Percentiles rank a stretch among this genome's conserved stretches.
Evolutionary conservation across 345 rosid genomes (phyloP).

Genomic region (Anacardium occidentale): DNA sequence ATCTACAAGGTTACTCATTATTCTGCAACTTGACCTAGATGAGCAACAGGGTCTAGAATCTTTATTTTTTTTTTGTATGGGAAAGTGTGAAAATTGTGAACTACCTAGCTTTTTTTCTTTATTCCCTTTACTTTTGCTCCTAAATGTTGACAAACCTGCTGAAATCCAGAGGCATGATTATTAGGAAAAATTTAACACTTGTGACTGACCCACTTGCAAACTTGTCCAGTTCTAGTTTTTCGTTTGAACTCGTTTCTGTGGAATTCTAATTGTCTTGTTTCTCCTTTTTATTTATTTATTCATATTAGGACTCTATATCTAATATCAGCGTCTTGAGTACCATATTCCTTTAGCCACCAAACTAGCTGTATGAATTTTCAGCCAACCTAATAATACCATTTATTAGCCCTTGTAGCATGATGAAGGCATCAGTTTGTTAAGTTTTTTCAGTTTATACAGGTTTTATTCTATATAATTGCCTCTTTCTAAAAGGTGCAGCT

Average conservation of each 20-base stretch:
- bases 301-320: not conserved
- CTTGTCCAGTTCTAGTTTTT: not conserved
- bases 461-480: not conserved
- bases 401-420: not conserved
- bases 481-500: conserved; percentile 9
- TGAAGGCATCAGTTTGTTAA: not conserved
- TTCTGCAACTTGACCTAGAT: too few relatives aligned
- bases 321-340: not conserved
- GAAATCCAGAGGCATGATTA: not conserved
- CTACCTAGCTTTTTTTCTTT: too few relatives aligned
- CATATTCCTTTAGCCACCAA: not conserved
- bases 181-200: too few relatives aligned
- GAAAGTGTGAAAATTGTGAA: too few relatives aligned
- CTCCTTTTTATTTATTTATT: not conserved
- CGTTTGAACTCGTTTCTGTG: not conserved
- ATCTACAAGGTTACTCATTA: too few relatives aligned
- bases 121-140: not conserved
- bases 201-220: too few relatives aligned
- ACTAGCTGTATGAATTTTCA: not conserved
- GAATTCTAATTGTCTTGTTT: not conserved
- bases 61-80: too few relatives aligned
- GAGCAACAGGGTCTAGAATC: too few relatives aligned
- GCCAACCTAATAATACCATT: not conserved
- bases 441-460: conserved; percentile 1
- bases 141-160: not conserved